Evolutionary conservation across 306 rosid species (phyloP), one percentile per base, ranked within the genome.

Genomic region (Begonia peltatifolia): DNA sequence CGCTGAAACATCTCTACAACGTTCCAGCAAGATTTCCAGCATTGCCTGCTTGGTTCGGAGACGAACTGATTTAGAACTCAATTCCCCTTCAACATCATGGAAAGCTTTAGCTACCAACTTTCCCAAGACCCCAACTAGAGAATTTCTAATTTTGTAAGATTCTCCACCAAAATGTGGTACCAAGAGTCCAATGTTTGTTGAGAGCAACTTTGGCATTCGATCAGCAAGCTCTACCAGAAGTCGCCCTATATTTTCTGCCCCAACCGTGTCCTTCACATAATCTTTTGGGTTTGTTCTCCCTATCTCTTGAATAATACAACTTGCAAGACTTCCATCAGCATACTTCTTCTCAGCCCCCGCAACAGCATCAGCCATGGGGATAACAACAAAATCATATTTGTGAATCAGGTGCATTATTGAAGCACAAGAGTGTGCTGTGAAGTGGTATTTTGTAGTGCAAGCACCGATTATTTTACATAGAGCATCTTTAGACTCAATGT

Each of bases 1-100:
- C 47, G 97, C 97, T 6, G 97, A 85, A 73, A 82, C 94, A 72
- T 89, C 97, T 69, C 95, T 84, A 74, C 97, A 85, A 20, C 97
- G 86, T 67, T 89, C 97, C 47, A 85, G 90, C 78, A 89, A 74
- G 71, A 85, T 89, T 59, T 89, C 97, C 73, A 89, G 55, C 97
- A 85, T 89, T 46, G 97, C 97, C 68, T 89, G 97, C 74, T 89
- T 89, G 55, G 87, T 82, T 63, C 97, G 79, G 22, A 89, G 76
- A 58, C 90, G 90, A 72, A 80, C 83, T 47, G 82, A 80, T 69
- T 80, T 72, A 15, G 84, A 76, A 66, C 75, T 89, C 69, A 59
- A 67, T 70, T 89, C 97, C 68, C 87, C 85, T 51, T 89, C 95
- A 59, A 50, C 79, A 59, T 89, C 90, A 63, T 74, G 76, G 63